phyloP scores from a whole-genome alignment of 768 basidiomycete species.

The Pulveroboletus sp. region DNA sequence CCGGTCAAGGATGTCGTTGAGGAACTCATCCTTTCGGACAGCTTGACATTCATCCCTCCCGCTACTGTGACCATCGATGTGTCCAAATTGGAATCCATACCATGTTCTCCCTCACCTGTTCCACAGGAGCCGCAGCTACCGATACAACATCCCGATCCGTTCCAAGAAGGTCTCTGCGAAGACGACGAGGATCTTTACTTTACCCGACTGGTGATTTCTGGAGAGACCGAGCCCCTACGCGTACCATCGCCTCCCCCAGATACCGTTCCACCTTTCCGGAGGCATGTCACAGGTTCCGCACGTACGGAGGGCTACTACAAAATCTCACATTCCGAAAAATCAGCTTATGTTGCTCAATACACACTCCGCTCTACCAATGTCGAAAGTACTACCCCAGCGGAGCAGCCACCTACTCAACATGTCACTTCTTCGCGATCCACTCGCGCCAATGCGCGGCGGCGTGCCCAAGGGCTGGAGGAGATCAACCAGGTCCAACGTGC shows the following conservation, averaged over 20 bases:
- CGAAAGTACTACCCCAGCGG: constrained; percentile 37
- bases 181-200: constrained; percentile 92
- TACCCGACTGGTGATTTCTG: constrained; percentile 39
- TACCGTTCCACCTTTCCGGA: constrained; percentile 53
- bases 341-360: constrained; percentile 88
- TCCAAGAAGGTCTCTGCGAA: constrained; percentile 56
- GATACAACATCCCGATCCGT: constrained; percentile 46
- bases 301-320: constrained; percentile 95
- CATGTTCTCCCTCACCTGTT: constrained; percentile 50
- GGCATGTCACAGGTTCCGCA: constrained; percentile 80
- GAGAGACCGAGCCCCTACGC: constrained; percentile 23
- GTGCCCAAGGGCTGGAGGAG: constrained; percentile 90
- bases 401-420: constrained; percentile 46
- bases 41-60: constrained; percentile 46
- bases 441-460: constrained; percentile 85
- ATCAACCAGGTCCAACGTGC: constrained; percentile 87
- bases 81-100: constrained; percentile 39
- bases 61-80: constrained; percentile 48
- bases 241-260: constrained; percentile 34
- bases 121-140: constrained; percentile 40
- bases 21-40: constrained; percentile 48
- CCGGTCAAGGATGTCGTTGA: constrained; percentile 39
- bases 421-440: constrained; percentile 81
- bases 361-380: constrained; percentile 52
- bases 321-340: constrained; percentile 88